phyloP scores from a whole-genome alignment of 2,329 filamentous ascomycete genomes.

The Trichoderma breve region DNA sequence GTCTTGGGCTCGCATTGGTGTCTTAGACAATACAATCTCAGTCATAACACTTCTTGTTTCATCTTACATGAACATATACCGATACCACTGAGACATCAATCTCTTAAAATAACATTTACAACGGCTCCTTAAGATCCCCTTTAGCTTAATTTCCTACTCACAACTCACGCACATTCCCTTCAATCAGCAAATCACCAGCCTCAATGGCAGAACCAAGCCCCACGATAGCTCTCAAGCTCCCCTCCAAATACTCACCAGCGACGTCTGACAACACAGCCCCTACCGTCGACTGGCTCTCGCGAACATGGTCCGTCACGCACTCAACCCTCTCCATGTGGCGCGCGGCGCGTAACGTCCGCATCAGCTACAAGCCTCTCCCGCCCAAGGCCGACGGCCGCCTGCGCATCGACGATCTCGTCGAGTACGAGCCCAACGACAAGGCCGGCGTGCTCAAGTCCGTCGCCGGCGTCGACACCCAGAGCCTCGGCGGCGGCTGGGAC shows the following conservation, averaged over 20 bases:
- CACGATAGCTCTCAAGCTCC: slow-evolving; percentile 33
- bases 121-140: neutral
- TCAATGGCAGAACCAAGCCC: slow-evolving; percentile 21
- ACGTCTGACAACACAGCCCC: slow-evolving; percentile 20
- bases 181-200: no score
- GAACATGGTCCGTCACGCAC: slow-evolving; percentile 73
- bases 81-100: neutral
- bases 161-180: neutral
- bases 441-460: slow-evolving; percentile 57
- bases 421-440: slow-evolving; percentile 58
- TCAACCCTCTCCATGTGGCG: slow-evolving; percentile 80
- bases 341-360: slow-evolving; percentile 73
- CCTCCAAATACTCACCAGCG: slow-evolving; percentile 49
- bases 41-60: neutral
- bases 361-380: slow-evolving; percentile 65
- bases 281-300: slow-evolving; percentile 56
- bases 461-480: slow-evolving; percentile 59
- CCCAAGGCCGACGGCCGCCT: slow-evolving; percentile 37
- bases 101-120: neutral
- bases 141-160: neutral
- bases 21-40: neutral
- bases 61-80: neutral
- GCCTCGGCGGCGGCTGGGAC: slow-evolving; percentile 53
- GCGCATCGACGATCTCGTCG: slow-evolving; percentile 69
- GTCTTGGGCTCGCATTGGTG: neutral